Conservation (phyloP, 306 rosid species). For the Crotalaria pallida region DNA sequence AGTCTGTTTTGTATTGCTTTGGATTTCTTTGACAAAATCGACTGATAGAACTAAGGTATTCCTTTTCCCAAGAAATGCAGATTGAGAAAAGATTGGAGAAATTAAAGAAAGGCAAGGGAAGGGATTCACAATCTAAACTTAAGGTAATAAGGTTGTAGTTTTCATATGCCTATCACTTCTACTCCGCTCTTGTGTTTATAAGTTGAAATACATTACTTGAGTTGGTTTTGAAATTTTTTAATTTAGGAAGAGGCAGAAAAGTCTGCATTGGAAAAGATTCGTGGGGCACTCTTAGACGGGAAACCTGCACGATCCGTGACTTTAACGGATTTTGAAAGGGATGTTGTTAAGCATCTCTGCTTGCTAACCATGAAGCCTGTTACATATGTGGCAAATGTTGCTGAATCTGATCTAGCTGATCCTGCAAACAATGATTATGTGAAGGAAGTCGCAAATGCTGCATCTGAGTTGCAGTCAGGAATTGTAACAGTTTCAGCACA, state of each 20-base stretch:
- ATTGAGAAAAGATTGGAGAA: conserved; percentile 92
- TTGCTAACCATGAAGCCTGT: conserved; percentile 90
- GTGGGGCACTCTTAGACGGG: conserved; percentile 76
- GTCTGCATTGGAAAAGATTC: conserved; percentile 76
- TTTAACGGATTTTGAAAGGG: conserved; percentile 73
- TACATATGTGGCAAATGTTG: conserved; percentile 89
- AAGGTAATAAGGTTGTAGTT: conserved; percentile 76
- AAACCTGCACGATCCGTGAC: conserved; percentile 92
- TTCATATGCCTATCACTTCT: background rate
- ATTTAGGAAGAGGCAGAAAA: conserved; percentile 89
- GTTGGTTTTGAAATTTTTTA: conserved; percentile 18
- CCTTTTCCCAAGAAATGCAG: conserved; percentile 67
- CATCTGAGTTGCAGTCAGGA: conserved; percentile 75
- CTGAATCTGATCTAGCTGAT: conserved; percentile 83
- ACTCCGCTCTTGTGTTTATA: background rate
- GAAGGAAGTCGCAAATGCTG: conserved; percentile 58
- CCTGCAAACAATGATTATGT: conserved; percentile 59
- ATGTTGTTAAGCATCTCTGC: conserved; percentile 77
- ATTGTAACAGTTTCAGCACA: conserved; percentile 90
- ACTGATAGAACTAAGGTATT: conserved; percentile 51
- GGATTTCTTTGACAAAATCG: conserved; percentile 20
- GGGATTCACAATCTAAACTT: conserved; percentile 70
- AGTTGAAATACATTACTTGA: background rate
- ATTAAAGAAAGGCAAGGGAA: conserved; percentile 85
- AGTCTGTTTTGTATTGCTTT: background rate